These are phyloP conservation scores for Apiotrichum laibachii DNA, from an alignment of 1,284 basidiomycete genomes.

Conservation along the genomic window DNA sequence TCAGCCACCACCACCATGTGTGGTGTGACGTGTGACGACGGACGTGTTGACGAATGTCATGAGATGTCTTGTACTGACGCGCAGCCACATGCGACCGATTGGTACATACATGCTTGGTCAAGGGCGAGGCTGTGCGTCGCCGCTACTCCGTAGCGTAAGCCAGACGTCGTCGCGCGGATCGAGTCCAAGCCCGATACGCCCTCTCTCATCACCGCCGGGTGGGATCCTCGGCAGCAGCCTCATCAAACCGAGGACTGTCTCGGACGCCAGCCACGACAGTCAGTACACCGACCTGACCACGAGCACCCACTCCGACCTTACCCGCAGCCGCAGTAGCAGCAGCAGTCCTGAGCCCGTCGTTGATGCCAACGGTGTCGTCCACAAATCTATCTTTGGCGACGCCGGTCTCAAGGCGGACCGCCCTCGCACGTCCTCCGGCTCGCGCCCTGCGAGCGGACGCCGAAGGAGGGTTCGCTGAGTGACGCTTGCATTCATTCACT, in stretches of 20 bases:
- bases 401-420: not conserved
- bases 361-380: not conserved
- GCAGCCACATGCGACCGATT: slow-evolving; percentile 9
- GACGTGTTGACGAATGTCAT: not conserved
- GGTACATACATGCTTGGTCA: not conserved
- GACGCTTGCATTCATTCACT: not conserved
- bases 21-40: not conserved
- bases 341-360: not conserved
- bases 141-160: not conserved
- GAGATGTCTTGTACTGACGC: not conserved
- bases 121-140: not conserved
- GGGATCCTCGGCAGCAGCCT: not conserved
- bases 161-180: not conserved
- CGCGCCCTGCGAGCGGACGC: not conserved
- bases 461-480: not conserved
- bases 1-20: not conserved
- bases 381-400: slow-evolving; percentile 8
- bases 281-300: not conserved
- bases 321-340: slow-evolving; percentile 1
- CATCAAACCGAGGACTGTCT: not conserved
- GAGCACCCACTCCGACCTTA: not conserved
- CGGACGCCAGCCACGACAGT: slow-evolving; percentile 3
- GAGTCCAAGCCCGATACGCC: not conserved
- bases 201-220: slow-evolving; percentile 3
- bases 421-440: not conserved